Evolutionary conservation across 495 filamentous ascomycete species (phyloP), one percentile per base, ranked within the genome.

Genomic region (Penicillium longicatenatum): DNA sequence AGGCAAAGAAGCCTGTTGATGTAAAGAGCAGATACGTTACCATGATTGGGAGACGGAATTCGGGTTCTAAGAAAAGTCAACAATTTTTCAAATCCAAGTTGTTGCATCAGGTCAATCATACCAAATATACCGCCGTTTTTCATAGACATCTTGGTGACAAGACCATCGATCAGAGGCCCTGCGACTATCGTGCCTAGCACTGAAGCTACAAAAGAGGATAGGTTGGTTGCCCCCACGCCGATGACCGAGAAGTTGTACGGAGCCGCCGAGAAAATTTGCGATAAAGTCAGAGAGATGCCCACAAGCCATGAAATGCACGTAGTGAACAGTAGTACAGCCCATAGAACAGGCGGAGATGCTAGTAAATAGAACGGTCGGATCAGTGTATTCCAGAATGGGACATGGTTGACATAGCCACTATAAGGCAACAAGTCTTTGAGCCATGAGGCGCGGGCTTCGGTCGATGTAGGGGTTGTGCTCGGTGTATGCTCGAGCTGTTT

Each of bases 301-400:
- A 80, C 75, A 11, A 79, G 70, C 75, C 75, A 78, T n/a, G 75
- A 75, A 31, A 77, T 76, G 59, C 74, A 77, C 0, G 69, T 78
- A 11, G 75, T 75, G 65, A 75, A 79, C 2, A 75, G 66, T 4
- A 75, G 58, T 8, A 67, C 64, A 0, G 70, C 76, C 72, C 75
- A 80, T 1, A 75, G 50, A 7, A 80, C 77, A 20, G 71, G 67
- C 1, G 75, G 75, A 6, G 74, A 78, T 9, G 62, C 59, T 10
- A 80, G 58, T 47, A 80, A 71, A 51, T 70, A 71, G 56, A 78
- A 76, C 4, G 77, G 77, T 11, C 74, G 60, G 47, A 77, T 58
- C 12, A 75, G 64, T 5, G 75, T 76, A 50, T 70, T 74, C 71
- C 62, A 74, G 60, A 75, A 75, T 7, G 72, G 71, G 41, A 68